Base-by-base conservation (phyloP, 805 yeast species). In the Lipomyces spencermartinsiae region DNA sequence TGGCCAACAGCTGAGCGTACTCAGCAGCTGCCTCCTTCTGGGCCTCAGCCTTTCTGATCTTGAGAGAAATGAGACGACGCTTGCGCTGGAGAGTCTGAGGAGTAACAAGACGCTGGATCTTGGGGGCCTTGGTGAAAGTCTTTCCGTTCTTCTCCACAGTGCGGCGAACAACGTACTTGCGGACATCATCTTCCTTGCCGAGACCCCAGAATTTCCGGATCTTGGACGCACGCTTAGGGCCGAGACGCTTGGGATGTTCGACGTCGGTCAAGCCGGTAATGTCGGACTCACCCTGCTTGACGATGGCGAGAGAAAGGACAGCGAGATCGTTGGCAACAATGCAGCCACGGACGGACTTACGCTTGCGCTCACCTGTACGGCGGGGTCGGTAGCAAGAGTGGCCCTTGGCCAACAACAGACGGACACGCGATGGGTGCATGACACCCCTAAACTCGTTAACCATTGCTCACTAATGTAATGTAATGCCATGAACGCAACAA, bases 11-110 rank as follows among this genome's bases (percentile, higher is more conserved):
- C 86, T 93, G 97, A 82, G 98, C 97, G 90, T 95, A 95, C 86
- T 95, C 99, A 82, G 98, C 97, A 85, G 99, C 99, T 86, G 97
- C 97, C 84, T 95, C 98, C 92, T 97, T 93, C 86, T 93, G 97
- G 81, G 92, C 93, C 88, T 92, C 97, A 83, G 98, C 98, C 85
- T 92, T 91, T 87, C 89, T 91, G 83, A 91, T 86, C 90, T 95
- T 95, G 85, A 89, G 86, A 79, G 97, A 89, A 83, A 87, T 91
- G 83, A 91, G 89, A 82, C 92, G 93, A 87, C 98, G 91, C 96
- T 95, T 95, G 90, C 97, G 94, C 88, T 94, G 98, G 84, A 95
- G 88, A 81, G 92, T 90, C 87, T 95, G 98, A 83, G 99, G 99
- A 80, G 99, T 95, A 76, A 95, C 96, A 81, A 95, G 90, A 86